Base-by-base conservation (phyloP, 192 early-diverging fungal genomes). In the Coemansia sp. region DNA sequence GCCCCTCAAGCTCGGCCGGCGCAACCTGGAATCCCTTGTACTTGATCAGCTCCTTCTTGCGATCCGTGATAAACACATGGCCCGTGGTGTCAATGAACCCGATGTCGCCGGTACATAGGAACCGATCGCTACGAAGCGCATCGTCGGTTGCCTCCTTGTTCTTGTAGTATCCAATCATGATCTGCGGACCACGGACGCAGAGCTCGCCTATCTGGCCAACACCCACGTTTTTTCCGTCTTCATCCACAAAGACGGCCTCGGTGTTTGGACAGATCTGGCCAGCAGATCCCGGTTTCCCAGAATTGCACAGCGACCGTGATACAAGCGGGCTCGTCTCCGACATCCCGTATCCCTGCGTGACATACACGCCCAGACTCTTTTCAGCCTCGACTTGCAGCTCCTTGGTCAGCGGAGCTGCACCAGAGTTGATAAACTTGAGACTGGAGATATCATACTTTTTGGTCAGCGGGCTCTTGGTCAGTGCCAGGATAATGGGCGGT, bases 21-120 rank as follows among this genome's bases (percentile, higher is more conserved):
- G 94, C 85, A 22, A 98, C 91, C 80, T 88, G 85, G 73, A 87
- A 87, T 8, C 88, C 87, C 70, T 97, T 96, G 90, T 94, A 96
- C 75, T 98, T 98, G 80, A 95, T 95, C 41, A 96, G 86, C 70
- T 95, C 93, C 83, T 96, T 98, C 41, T 92, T 71, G 37, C 96
- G 91, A 65, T 92, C 91, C 8, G 88, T 85, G 41, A 90, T 85
- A 65, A 70, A 89, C 32, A 87, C 82, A 40, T 88, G 60, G 22
- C 88, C 90, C 5, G 87, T 60, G 45, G 79, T 71, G 66, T 93
- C 89, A n/a, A 90, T 82, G 12, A 85, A 63, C 2, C 86, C 93
- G 52, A 98, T 79, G 73, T 98, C 96, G 4, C 90, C 90, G 11
- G 93, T 97, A 56, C 90, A 92, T 42, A 96, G 73, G 85, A 86